Evolutionary conservation across 306 rosid genomes (phyloP), one percentile per base, ranked within the genome.

Genomic region (Begonia masoniana): DNA sequence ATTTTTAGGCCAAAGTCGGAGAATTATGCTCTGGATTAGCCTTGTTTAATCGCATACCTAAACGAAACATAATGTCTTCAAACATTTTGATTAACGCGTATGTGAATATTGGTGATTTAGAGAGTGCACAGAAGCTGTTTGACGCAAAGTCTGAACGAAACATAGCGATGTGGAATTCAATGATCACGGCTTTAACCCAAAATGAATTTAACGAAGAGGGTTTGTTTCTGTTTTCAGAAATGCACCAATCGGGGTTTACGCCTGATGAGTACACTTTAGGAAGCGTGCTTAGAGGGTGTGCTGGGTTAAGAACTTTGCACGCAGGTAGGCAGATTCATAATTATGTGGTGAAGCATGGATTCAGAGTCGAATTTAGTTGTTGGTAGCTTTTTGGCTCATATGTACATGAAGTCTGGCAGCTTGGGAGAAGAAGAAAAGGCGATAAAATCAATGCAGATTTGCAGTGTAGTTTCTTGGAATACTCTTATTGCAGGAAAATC

Each of bases 401-500:
- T 82, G 94, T 91, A 85, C 70, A 91, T 85, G 88, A 91, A 86
- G 66, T 74, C 78, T 7, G 84, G 96, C 46, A 68, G 79, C 67
- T 68, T 91, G 72, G 64, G 41, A 23, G 96, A 78, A 17, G 96
- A 94, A 57, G 88, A 83, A 62, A 69, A 70, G 43, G 71, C 76
- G 47, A 83, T 91, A 52, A 72, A 54, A 58, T 71, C 64, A 26
- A 76, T 91, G 94, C 91, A 91, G 0, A 53, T 42, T 62, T 69
- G 74, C 54, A 91, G 73, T 71, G 70, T 91, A 57, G 84, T 91
- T 75, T 88, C 88, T 71, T 85, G 97, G 97, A 91, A 91, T 77
- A 85, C 94, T 7, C 88, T 85, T 52, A 83, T 85, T 60, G 91
- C 94, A 0, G 97, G 97, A 51, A 91, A 85, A 73, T 83, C 92